phyloP scores from a whole-genome alignment of 2,329 filamentous ascomycete genomes.

The Trichoderma afroharzianum region DNA sequence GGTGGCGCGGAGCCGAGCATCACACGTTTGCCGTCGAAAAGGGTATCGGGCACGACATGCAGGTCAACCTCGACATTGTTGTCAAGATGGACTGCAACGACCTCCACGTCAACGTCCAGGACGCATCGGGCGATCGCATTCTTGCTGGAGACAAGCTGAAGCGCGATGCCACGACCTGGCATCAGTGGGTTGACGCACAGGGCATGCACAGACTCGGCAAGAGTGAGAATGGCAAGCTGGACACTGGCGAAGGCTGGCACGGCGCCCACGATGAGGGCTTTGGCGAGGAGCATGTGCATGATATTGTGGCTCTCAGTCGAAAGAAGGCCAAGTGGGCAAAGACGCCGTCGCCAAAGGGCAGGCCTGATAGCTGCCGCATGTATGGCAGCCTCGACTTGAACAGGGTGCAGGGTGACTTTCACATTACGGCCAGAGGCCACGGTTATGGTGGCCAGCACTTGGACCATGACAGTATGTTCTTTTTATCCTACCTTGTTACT shows the following conservation, averaged over 20 bases:
- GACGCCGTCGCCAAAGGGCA: slow-evolving; percentile 64
- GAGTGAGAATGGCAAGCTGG: slow-evolving; percentile 51
- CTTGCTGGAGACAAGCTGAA: slow-evolving; percentile 71
- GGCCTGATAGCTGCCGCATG: slow-evolving; percentile 75
- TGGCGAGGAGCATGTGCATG: slow-evolving; percentile 81
- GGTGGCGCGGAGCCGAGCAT: slow-evolving; percentile 79
- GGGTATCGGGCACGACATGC: slow-evolving; percentile 78
- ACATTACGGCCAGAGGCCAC: slow-evolving; percentile 91
- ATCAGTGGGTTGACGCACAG: slow-evolving; percentile 71
- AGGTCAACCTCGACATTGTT: slow-evolving; percentile 95
- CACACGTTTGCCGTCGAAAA: slow-evolving; percentile 95
- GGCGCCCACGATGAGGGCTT: slow-evolving; percentile 60
- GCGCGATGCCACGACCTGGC: slow-evolving; percentile 76
- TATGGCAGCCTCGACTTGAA: slow-evolving; percentile 89
- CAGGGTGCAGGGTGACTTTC: slow-evolving; percentile 96
- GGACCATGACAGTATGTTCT: slow-evolving; percentile 68
- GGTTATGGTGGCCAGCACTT: slow-evolving; percentile 83
- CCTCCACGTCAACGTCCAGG: slow-evolving; percentile 95
- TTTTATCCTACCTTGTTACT: background rate
- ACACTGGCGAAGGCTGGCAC: slow-evolving; percentile 58
- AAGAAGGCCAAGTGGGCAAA: slow-evolving; percentile 66
- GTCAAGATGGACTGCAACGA: slow-evolving; percentile 82
- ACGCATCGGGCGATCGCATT: slow-evolving; percentile 88
- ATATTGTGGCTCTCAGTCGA: slow-evolving; percentile 72
- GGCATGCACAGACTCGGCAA: slow-evolving; percentile 60